Conservation (phyloP, 2,329 filamentous ascomycete genomes). For the Colletotrichum shisoi region DNA sequence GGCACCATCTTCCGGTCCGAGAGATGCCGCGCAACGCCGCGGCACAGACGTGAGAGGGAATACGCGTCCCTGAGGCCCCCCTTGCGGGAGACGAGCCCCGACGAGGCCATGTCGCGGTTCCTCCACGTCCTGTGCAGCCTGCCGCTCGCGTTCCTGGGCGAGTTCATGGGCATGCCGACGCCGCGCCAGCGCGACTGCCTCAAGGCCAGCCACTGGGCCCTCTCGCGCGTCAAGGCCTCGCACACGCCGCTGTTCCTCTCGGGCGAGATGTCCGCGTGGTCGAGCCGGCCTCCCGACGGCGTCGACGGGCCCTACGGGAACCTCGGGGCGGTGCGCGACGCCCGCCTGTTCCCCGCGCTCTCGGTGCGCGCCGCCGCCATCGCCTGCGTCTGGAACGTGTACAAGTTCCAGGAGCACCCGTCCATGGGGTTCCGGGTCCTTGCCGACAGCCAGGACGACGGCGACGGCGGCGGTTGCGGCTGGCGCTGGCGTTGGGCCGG, state of each 20-base stretch:
- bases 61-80: not conserved
- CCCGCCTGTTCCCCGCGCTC: slow-evolving; percentile 28
- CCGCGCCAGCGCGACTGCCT: slow-evolving; percentile 8
- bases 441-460: not conserved
- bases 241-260: slow-evolving; percentile 22
- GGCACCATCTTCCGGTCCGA: slow-evolving; percentile 19
- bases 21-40: not conserved
- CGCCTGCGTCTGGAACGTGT: slow-evolving; percentile 1
- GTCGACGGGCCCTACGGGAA: not conserved
- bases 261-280: slow-evolving; percentile 31
- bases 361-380: slow-evolving; percentile 19
- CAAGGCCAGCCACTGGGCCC: slow-evolving; percentile 21
- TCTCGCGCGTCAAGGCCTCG: slow-evolving; percentile 27
- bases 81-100: slow-evolving; percentile 3
- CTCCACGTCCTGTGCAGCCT: slow-evolving; percentile 22
- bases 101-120: slow-evolving; percentile 22
- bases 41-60: not conserved
- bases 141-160: slow-evolving; percentile 16
- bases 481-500: slow-evolving; percentile 13
- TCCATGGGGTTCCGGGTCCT: not conserved
- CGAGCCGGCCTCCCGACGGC: slow-evolving; percentile 22
- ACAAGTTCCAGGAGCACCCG: not conserved
- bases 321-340: too few relatives aligned
- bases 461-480: not conserved
- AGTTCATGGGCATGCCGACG: slow-evolving; percentile 5